phyloP scores from a whole-genome alignment of 805 yeast genomes.

The Saccharomyces kudriavzevii region DNA sequence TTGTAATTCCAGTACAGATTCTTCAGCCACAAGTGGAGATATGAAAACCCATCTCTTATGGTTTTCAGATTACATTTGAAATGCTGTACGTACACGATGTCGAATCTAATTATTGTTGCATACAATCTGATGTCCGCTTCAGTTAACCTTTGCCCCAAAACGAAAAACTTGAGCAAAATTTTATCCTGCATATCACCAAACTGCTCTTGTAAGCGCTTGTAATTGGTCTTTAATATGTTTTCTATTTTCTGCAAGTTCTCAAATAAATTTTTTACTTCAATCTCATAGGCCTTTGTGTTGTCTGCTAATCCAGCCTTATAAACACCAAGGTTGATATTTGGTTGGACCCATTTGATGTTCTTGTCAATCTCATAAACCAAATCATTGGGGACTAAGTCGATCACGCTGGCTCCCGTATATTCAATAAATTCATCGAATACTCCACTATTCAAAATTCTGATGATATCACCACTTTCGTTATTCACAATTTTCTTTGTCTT shows the following conservation, averaged over 20 bases:
- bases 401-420: slow-evolving; percentile 26
- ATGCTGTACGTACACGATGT: not conserved
- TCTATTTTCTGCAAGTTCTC: not conserved
- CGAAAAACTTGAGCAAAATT: not conserved
- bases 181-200: not conserved
- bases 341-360: not conserved
- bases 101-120: not conserved
- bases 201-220: slow-evolving; percentile 3
- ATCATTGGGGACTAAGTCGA: not conserved
- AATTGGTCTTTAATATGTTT: not conserved
- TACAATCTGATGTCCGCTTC: not conserved
- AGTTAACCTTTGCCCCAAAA: not conserved
- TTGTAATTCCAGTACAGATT: not conserved
- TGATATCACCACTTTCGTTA: not conserved
- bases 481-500: not conserved
- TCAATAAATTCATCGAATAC: slow-evolving; percentile 16
- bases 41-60: not conserved
- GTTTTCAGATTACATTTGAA: not conserved
- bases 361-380: not conserved
- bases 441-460: not conserved
- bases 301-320: not conserved
- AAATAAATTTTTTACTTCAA: not conserved
- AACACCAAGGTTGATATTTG: not conserved
- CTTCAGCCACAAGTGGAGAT: not conserved
- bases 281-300: not conserved